A percentile compares a stretch with the other conserved stretches of the same genome.
These are phyloP conservation scores for Phytophthora tentaculata DNA, from an alignment of 352 stramenopile genomes.

Conservation along the genomic window DNA sequence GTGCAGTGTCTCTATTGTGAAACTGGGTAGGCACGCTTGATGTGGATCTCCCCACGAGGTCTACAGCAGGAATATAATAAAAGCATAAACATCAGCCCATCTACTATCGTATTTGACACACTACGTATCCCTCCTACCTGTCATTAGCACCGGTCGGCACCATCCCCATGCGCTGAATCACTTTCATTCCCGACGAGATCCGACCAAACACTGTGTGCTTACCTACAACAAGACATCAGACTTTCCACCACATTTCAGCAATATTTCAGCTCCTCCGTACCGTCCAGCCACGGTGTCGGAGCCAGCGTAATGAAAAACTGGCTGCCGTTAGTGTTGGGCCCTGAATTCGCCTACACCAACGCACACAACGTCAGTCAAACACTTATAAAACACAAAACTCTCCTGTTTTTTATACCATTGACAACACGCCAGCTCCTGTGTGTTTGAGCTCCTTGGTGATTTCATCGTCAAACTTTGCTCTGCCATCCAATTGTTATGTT, in stretches of 20 bases:
- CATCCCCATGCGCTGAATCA: constrained; percentile 92
- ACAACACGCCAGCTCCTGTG: constrained; percentile 92
- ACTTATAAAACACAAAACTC: not conserved
- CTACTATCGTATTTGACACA: not conserved
- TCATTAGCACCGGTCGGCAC: constrained; percentile 90
- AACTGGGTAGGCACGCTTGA: constrained; percentile 71
- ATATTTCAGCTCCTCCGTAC: constrained; percentile 35
- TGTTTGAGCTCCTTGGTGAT: constrained; percentile 94
- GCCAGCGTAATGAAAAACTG: constrained; percentile 96
- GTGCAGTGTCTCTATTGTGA: constrained; percentile 44
- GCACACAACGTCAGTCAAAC: not conserved
- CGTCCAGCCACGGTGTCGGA: constrained; percentile 94
- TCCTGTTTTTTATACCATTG: constrained; percentile 59
- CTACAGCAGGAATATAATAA: constrained; percentile 39
- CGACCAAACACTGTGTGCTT: constrained; percentile 96
- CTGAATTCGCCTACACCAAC: constrained; percentile 81
- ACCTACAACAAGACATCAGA: constrained; percentile 36
- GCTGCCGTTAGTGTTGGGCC: constrained; percentile 92
- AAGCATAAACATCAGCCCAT: constrained; percentile 7
- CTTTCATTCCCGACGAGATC: constrained; percentile 93
- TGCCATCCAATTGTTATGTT: constrained; percentile 26
- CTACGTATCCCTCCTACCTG: constrained; percentile 45
- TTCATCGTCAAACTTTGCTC: constrained; percentile 95
- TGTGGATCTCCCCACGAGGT: constrained; percentile 80
- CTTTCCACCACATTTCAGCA: constrained; percentile 3